A percentile compares a stretch with the other conserved stretches of the same genome.
phyloP scores from a whole-genome alignment of 208 protist genomes.

The Chromosphaera perkinsii region DNA sequence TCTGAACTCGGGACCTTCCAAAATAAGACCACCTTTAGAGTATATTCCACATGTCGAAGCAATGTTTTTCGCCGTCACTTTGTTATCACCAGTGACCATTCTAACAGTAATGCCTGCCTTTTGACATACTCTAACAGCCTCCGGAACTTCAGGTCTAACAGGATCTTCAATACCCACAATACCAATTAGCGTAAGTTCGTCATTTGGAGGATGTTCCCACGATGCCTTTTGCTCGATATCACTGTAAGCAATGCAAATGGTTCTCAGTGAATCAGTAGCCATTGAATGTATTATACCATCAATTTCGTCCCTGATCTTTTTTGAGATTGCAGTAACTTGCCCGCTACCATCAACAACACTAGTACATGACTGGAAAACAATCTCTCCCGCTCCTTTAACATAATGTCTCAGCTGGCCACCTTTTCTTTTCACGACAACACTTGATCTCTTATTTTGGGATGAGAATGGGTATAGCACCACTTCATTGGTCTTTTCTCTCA shows the following conservation, averaged over 20 bases:
- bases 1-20: constrained; percentile 24
- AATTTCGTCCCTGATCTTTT: too few relatives aligned
- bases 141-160: constrained; percentile 78
- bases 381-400: background rate
- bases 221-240: too few relatives aligned
- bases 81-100: constrained; percentile 91
- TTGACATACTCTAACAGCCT: constrained; percentile 57
- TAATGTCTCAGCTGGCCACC: background rate
- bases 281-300: too few relatives aligned
- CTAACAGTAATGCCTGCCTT: constrained; percentile 81
- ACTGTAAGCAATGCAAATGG: too few relatives aligned
- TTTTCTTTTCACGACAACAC: constrained; percentile 2
- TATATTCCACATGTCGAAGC: constrained; percentile 82
- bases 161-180: constrained; percentile 86
- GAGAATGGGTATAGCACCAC: constrained; percentile 22
- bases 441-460: constrained; percentile 33
- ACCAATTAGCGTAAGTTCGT: constrained; percentile 53
- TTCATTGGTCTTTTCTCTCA: background rate
- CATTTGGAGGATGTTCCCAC: too few relatives aligned
- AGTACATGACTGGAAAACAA: constrained; percentile 20
- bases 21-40: background rate
- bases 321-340: too few relatives aligned
- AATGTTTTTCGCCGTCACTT: constrained; percentile 83
- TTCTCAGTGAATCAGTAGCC: too few relatives aligned
- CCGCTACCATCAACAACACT: too few relatives aligned